Conservation (phyloP, 345 rosid species). For the Cardamine occulta region DNA sequence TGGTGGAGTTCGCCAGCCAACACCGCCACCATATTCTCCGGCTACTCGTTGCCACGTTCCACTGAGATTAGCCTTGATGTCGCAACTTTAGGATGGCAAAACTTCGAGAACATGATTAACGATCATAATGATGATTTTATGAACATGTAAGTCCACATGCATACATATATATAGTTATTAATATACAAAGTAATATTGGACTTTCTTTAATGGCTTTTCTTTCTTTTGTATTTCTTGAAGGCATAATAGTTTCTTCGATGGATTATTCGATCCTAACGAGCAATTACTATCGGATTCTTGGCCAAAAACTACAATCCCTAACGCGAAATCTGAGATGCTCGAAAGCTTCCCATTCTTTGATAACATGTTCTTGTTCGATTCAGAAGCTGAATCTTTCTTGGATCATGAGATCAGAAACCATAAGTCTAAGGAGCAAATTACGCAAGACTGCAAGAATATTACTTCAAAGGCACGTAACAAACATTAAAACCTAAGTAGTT, state of each 20-base stretch:
- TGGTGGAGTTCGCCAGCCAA: conserved; percentile 69
- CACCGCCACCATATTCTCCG: conserved; percentile 14
- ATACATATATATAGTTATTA: neutral
- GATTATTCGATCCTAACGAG: conserved; percentile 39
- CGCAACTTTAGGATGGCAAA: conserved; percentile 38
- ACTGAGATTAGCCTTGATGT: conserved; percentile 33
- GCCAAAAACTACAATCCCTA: conserved; percentile 8
- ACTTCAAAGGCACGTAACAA: conserved; percentile 42
- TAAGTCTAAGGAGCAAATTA: conserved; percentile 24
- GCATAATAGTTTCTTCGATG: conserved; percentile 39
- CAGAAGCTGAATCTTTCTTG: conserved; percentile 41
- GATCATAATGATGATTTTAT: conserved; percentile 35
- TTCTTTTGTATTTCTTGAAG: conserved; percentile 20
- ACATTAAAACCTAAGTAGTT: conserved; percentile 5
- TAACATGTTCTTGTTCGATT: conserved; percentile 38
- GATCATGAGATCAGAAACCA: conserved; percentile 29
- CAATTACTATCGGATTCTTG: conserved; percentile 31
- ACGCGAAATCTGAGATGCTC: conserved; percentile 43
- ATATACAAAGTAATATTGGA: neutral
- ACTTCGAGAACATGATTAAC: conserved; percentile 27
- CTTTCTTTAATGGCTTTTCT: neutral
- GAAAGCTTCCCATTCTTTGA: conserved; percentile 36
- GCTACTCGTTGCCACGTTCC: conserved; percentile 30
- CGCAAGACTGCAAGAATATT: conserved; percentile 24
- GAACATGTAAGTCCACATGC: conserved; percentile 28